Evolutionary conservation across 208 protist genomes (phyloP), one percentile per base, ranked within the genome.

Genomic region (Trypanosoma cruzi): DNA sequence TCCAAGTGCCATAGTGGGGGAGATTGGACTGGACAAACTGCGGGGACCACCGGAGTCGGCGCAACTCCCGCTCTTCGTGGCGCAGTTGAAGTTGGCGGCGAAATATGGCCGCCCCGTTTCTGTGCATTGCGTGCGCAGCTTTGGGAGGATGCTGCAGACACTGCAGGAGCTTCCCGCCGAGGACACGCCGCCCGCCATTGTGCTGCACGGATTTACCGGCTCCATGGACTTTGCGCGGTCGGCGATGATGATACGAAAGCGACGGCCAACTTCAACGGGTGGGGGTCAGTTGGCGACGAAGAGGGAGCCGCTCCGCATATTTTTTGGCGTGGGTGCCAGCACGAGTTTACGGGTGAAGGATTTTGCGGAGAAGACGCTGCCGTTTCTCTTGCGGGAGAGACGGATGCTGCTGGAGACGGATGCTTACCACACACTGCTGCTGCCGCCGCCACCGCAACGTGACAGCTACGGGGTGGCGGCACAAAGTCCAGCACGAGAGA

Each of bases 201-300:
- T 96, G 24, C 22, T 93, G n/a, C 90, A 96, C 70, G 90, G 77
- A 53, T 96, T 93, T 69, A 93, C 86, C 2, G 90, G 88, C n/a
- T 89, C 86, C 4, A 8, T 59, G 18, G 82, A 85, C 31, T 79
- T 96, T 44, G 85, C 78, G 8, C 84, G 79, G 58, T 86, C 90
- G 3, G 70, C 88, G 26, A 72, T 94, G 29, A 77, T 69, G 14
- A 69, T 93, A 29, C 83, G 81, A 37, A 76, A 88, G 61, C 86
- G 82, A 46, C 16, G 36, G 20, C 34, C 36, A 28, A 28, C 53
- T 16, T 32, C 20, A 31, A 11, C 36, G 7, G 10, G 22, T 31
- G 34, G 37, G 14, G n/a, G 50, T 28, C 42, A 36, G 16, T 49
- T 48, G 20, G 29, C 4, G 44, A 28, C 22, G 31, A 75, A 75